Evolutionary conservation across 768 basidiomycete species (phyloP).

Genomic region (Rhodotorula paludigena): DNA sequence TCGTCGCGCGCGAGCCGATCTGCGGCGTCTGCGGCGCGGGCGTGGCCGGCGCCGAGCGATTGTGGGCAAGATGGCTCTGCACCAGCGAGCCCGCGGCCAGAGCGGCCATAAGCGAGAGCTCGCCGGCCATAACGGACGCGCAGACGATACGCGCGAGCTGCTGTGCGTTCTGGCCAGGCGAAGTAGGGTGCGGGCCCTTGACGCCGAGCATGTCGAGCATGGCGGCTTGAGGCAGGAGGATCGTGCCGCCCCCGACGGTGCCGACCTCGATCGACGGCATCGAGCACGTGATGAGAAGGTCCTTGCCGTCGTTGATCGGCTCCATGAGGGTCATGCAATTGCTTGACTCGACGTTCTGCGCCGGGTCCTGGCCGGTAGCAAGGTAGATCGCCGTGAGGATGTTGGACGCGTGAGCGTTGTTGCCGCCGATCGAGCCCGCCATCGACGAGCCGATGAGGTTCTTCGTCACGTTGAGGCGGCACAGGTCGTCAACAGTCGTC

Average conservation of each 20-base stretch:
- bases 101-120: constrained; percentile 82
- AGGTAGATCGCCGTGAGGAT: constrained; percentile 92
- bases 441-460: constrained; percentile 95
- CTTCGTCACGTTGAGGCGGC: constrained; percentile 92
- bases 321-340: constrained; percentile 99
- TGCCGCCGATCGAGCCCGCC: constrained; percentile 96
- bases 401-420: constrained; percentile 97
- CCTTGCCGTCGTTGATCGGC: constrained; percentile 80
- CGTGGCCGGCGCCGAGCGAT: constrained; percentile 56
- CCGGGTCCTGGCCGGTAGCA: constrained; percentile 97
- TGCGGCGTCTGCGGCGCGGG: constrained; percentile 7
- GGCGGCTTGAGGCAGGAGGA: constrained; percentile 80
- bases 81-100: constrained; percentile 93
- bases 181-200: constrained; percentile 76
- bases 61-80: constrained; percentile 61
- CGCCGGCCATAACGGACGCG: constrained; percentile 94
- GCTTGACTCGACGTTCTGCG: constrained; percentile 97
- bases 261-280: constrained; percentile 99
- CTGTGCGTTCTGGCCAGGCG: constrained; percentile 84
- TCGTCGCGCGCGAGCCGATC: not conserved
- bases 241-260: constrained; percentile 90
- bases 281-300: constrained; percentile 83
- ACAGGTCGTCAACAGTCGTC: constrained; percentile 83
- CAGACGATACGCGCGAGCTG: constrained; percentile 83
- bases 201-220: constrained; percentile 92